Evolutionary conservation across 1,284 basidiomycete species (phyloP).

Genomic region (Porogramme epimiltina): DNA sequence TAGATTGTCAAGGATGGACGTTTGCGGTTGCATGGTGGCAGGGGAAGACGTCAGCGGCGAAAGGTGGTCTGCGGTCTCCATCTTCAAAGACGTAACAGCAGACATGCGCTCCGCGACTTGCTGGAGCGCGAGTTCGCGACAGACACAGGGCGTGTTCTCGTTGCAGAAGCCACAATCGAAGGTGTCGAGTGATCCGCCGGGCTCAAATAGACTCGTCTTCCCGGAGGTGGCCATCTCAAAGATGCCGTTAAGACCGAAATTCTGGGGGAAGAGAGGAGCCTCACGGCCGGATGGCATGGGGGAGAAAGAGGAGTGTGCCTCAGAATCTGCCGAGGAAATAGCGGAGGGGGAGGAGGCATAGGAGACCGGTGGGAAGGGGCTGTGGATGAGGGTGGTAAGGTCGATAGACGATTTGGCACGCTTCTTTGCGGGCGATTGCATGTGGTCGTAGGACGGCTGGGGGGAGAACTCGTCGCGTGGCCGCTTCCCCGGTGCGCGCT

Average conservation of each 20-base stretch:
- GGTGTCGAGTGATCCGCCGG: constrained; percentile 33
- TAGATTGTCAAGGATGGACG: constrained; percentile 72
- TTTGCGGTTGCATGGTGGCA: constrained; percentile 16
- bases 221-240: constrained; percentile 36
- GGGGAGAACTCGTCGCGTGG: constrained; percentile 49
- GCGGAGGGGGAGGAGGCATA: constrained; percentile 39
- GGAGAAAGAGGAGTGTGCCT: constrained; percentile 48
- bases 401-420: constrained; percentile 42
- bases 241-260: constrained; percentile 31
- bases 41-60: constrained; percentile 17
- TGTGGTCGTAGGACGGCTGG: constrained; percentile 30
- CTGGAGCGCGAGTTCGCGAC: constrained; percentile 62
- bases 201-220: constrained; percentile 35
- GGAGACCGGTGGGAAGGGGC: constrained; percentile 22
- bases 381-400: constrained; percentile 24
- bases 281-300: constrained; percentile 37
- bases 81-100: constrained; percentile 34
- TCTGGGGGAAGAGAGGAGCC: constrained; percentile 29
- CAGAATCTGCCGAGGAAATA: constrained; percentile 56
- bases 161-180: constrained; percentile 72
- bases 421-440: constrained; percentile 45
- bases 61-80: constrained; percentile 32
- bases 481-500: constrained; percentile 45
- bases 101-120: constrained; percentile 34
- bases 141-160: constrained; percentile 71